Percentiles rank a stretch among this genome's conserved stretches.
Conservation (phyloP, 805 yeast species). For the Starmerella potacharoeniae region DNA sequence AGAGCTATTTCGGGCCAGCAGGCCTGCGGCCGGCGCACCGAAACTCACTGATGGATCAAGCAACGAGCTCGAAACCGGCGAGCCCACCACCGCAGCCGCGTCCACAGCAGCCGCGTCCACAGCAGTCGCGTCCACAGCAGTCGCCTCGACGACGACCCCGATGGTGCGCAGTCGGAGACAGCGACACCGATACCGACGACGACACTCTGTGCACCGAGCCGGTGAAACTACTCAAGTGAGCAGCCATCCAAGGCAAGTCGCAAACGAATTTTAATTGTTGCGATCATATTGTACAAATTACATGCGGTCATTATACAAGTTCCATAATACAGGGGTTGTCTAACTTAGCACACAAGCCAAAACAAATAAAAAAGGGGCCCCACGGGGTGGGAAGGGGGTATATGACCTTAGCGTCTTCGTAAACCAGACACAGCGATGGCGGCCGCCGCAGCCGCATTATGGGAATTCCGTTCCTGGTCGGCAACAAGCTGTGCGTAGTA, state of each 20-base stretch:
- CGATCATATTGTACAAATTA: neutral
- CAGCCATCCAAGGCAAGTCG: too few relatives aligned
- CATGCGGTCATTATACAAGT: neutral
- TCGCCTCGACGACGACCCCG: too few relatives aligned
- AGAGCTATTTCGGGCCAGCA: neutral
- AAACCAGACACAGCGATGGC: slow-evolving; percentile 26
- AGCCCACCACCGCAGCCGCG: neutral
- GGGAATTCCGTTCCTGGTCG: slow-evolving; percentile 26
- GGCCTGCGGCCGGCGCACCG: neutral
- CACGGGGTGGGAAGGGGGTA: neutral
- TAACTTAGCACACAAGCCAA: neutral
- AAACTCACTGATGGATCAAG: neutral
- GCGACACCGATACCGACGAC: neutral
- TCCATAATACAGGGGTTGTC: neutral
- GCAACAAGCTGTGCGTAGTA: slow-evolving; percentile 25
- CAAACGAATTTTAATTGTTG: neutral
- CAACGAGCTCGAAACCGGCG: neutral
- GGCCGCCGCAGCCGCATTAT: slow-evolving; percentile 29
- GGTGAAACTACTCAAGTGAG: neutral
- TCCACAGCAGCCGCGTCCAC: too few relatives aligned
- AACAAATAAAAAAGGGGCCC: neutral
- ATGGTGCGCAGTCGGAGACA: neutral
- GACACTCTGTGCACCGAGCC: neutral
- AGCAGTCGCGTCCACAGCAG: too few relatives aligned
- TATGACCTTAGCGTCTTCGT: neutral